phyloP scores from a whole-genome alignment of 768 basidiomycete species.

The Amanita rimosa region DNA sequence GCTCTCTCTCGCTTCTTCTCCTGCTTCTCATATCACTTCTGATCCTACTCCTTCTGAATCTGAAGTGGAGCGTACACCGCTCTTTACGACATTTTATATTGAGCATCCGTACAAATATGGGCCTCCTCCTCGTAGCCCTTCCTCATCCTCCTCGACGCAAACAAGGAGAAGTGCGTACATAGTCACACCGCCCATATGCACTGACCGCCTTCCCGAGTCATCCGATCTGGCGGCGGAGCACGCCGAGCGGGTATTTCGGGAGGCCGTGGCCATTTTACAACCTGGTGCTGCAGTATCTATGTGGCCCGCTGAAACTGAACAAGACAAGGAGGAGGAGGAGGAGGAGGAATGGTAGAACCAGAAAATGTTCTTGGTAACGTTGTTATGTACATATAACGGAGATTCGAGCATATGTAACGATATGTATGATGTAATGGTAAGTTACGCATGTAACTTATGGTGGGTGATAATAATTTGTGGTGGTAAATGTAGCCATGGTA shows the following conservation, averaged over 20 bases:
- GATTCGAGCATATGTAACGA: too few species aligned
- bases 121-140: constrained; percentile 18
- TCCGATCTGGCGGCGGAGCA: constrained; percentile 44
- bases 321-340: background rate
- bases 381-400: too few species aligned
- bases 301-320: background rate
- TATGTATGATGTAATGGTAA: too few species aligned
- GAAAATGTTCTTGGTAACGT: too few species aligned
- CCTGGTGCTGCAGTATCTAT: background rate
- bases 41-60: background rate
- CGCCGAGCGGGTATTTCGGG: constrained; percentile 52
- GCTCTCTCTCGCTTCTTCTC: constrained; percentile 17
- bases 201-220: constrained; percentile 32
- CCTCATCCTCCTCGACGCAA: constrained; percentile 1
- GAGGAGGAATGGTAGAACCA: background rate
- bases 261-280: constrained; percentile 16
- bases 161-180: constrained; percentile 3
- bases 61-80: constrained; percentile 18
- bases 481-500: too few species aligned
- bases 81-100: constrained; percentile 47
- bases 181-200: constrained; percentile 16
- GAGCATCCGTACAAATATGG: constrained; percentile 22
- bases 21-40: too few species aligned
- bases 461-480: too few species aligned
- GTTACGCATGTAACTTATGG: too few species aligned